These are phyloP conservation scores for Huntiella savannae DNA, from an alignment of 2,329 filamentous ascomycete genomes.

Conservation along the genomic window DNA sequence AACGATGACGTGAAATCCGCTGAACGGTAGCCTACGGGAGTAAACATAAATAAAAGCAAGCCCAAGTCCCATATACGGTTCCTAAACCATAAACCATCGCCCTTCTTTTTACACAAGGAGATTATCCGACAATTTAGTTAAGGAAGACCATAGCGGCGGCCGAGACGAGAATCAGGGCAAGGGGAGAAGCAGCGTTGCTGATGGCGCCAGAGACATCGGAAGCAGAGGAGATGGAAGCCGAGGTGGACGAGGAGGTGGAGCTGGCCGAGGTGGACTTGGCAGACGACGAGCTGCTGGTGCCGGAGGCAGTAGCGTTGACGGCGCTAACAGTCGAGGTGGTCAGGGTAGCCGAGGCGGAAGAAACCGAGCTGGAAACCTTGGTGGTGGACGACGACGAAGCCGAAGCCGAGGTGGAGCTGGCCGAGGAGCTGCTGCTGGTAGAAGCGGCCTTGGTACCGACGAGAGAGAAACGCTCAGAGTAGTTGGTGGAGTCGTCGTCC, in stretches of 20 bases:
- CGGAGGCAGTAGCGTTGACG: constrained; percentile 10
- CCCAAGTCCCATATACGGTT: background rate
- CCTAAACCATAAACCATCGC: background rate
- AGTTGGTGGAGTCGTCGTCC: constrained; percentile 25
- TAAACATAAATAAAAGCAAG: background rate
- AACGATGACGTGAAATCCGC: too few relatives aligned
- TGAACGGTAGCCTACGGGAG: too few relatives aligned
- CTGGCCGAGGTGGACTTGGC: constrained; percentile 13
- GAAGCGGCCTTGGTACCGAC: constrained; percentile 15
- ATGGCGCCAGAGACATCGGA: constrained; percentile 15
- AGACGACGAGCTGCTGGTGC: constrained; percentile 12
- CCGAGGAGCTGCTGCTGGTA: constrained; percentile 6
- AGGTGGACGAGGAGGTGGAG: constrained; percentile 12
- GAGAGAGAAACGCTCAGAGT: constrained; percentile 23
- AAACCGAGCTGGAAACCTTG: constrained; percentile 11
- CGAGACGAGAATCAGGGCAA: constrained; percentile 22
- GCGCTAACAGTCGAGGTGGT: constrained; percentile 6
- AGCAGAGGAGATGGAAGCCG: constrained; percentile 5
- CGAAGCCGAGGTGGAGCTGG: constrained; percentile 5
- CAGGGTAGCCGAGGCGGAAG: background rate
- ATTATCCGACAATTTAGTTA: constrained; percentile 18
- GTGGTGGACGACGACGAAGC: constrained; percentile 12
- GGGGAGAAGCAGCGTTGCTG: constrained; percentile 19
- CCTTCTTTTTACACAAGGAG: background rate
- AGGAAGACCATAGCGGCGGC: constrained; percentile 24